phyloP scores from a whole-genome alignment of 2,329 filamentous ascomycete genomes.

The Penicillium brevicompactum region DNA sequence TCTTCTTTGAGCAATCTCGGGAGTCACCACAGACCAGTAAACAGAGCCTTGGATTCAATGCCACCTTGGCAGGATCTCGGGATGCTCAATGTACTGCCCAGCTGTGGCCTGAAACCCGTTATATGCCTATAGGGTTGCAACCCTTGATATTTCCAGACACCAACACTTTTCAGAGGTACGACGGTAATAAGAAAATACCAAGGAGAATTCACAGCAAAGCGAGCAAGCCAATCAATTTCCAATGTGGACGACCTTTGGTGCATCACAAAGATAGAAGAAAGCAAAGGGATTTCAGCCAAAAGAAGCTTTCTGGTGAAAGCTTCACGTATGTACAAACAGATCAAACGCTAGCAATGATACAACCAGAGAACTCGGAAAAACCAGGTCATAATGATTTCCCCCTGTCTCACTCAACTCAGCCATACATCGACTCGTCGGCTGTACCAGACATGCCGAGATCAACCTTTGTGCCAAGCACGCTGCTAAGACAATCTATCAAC shows the following conservation, averaged over 20 bases:
- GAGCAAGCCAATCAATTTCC: neutral
- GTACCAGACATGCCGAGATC: slow-evolving; percentile 28
- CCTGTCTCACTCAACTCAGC: slow-evolving; percentile 18
- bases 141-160: no score
- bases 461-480: slow-evolving; percentile 56
- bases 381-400: slow-evolving; percentile 12
- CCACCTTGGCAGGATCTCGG: no score
- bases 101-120: no score
- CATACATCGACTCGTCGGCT: slow-evolving; percentile 38
- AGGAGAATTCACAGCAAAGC: neutral
- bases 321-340: neutral
- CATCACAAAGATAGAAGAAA: neutral
- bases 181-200: neutral
- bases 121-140: no score
- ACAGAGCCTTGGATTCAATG: no score
- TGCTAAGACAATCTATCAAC: slow-evolving; percentile 71
- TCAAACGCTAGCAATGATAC: neutral
- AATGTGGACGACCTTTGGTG: no score
- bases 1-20: no score
- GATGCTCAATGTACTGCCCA: no score
- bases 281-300: neutral
- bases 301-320: neutral
- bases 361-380: neutral
- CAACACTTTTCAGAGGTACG: no score
- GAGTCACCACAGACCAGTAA: no score